Evolutionary conservation across 2,329 filamentous ascomycete species (phyloP).

Genomic region (Teratosphaeria epicoccoides): DNA sequence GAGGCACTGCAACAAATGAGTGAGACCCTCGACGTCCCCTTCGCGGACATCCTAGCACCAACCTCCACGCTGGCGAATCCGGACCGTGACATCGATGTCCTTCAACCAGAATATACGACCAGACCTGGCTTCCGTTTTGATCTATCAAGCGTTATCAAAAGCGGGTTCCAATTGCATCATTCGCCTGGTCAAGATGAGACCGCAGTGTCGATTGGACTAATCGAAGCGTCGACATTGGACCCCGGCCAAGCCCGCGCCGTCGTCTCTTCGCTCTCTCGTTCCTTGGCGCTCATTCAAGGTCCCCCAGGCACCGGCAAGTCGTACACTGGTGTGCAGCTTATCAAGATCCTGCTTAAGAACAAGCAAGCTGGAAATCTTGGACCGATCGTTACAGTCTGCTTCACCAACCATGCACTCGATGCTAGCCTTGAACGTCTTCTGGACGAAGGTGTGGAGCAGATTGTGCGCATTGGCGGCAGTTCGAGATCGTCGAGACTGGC

Average conservation of each 20-base stretch:
- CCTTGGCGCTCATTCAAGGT: conserved; percentile 55
- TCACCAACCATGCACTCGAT: conserved; percentile 46
- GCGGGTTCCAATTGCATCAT: conserved; percentile 8
- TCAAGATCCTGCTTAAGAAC: conserved; percentile 44
- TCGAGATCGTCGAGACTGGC: conserved; percentile 46
- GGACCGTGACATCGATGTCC: conserved; percentile 20
- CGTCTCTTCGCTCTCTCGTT: conserved; percentile 41
- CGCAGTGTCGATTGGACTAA: conserved; percentile 16
- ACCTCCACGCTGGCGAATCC: conserved; percentile 2
- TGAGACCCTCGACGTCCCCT: conserved; percentile 18
- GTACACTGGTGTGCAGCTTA: conserved; percentile 49
- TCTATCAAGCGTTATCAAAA: conserved; percentile 21
- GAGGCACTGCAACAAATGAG: conserved; percentile 45
- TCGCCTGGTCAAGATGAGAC: background rate
- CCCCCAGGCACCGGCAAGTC: conserved; percentile 62
- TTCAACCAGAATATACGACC: conserved; percentile 43
- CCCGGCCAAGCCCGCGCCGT: conserved; percentile 40
- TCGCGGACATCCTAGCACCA: conserved; percentile 22
- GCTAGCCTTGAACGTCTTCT: conserved; percentile 52
- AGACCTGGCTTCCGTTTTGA: conserved; percentile 41
- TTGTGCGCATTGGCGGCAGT: conserved; percentile 46
- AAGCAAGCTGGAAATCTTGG: conserved; percentile 23
- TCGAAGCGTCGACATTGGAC: conserved; percentile 41
- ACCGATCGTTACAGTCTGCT: conserved; percentile 25
- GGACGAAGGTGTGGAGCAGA: conserved; percentile 35